These are phyloP conservation scores for Scedosporium aurantiacum DNA, from an alignment of 2,329 filamentous ascomycete genomes.

Conservation along the genomic window DNA sequence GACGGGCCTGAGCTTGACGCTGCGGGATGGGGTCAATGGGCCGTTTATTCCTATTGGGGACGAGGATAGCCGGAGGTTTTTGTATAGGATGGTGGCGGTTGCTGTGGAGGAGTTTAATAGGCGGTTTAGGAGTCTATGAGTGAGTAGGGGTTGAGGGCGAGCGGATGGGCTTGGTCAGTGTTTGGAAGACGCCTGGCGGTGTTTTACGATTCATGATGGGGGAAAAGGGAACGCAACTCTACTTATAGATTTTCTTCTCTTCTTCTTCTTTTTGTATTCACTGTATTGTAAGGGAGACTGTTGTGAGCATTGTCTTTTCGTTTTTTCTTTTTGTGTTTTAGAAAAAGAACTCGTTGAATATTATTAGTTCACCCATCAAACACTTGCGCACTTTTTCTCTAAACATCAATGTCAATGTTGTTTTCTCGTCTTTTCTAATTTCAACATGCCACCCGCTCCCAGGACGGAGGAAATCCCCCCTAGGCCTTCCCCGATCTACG, in stretches of 20 bases:
- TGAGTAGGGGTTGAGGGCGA: neutral
- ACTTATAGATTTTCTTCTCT: neutral
- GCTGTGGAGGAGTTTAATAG: constrained; percentile 59
- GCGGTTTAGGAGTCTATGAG: constrained; percentile 31
- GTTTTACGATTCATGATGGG: neutral
- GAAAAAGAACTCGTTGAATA: neutral
- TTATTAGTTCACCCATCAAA: neutral
- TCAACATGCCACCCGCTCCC: neutral
- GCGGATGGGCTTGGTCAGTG: neutral
- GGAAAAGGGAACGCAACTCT: neutral
- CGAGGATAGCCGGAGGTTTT: constrained; percentile 56
- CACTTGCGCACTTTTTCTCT: too few species aligned
- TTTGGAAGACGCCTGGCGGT: neutral
- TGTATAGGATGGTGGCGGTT: constrained; percentile 55
- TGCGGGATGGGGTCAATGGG: constrained; percentile 85
- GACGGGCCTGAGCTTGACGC: constrained; percentile 78
- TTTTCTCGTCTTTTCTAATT: neutral
- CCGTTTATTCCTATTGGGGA: constrained; percentile 93
- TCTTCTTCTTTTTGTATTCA: neutral
- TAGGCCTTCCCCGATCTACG: neutral
- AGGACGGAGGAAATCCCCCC: neutral
- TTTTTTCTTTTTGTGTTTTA: neutral
- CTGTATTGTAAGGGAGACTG: neutral
- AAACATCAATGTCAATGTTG: neutral
- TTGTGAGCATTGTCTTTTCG: neutral